Base-by-base conservation (phyloP, 2,329 filamentous ascomycete species). In the Cercospora sesami region DNA sequence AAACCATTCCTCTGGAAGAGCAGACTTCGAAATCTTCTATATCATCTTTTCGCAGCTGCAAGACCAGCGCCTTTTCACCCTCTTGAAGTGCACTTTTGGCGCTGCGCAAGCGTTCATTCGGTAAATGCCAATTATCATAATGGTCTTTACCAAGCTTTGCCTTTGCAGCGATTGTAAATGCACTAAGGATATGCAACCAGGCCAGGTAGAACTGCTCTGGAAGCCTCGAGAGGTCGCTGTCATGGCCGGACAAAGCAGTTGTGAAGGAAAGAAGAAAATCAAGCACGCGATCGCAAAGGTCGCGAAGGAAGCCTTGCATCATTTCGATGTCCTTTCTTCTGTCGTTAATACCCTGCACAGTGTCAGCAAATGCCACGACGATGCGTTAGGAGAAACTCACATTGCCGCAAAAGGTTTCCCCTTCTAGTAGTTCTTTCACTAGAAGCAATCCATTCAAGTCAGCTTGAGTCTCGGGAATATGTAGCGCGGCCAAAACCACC, bases 21-120 rank as follows among this genome's bases (percentile, higher is more conserved):
- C 65, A 69, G n/a, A 70, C 60, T 39, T 70, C 63, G 51, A 64
- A 68, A 7, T 63, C 63, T 21, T 68, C 62, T 9, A 70, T 26
- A 31, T 62, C 59, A 5, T 26, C 33, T 18, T 53, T 61, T 12
- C 68, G 45, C 16, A 70, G 63, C n/a, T 28, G 55, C 18, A 55
- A 18, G 14, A 60, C 59, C 57, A 66, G 26, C 6, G 48, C 23
- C 21, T 31, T 33, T 30, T 66, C 68, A 6, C 68, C 68, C 6
- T 26, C 45, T 16, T 61, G 18, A 18, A 70, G 53, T 21, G 60
- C 23, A 28, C 60, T 31, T 7, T 33, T 23, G 10, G 64, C 67
- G 16, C 18, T 30, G 18, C 14, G 30, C 1, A 70, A 23, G 26
- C 62, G 53, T 16, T 63, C 12, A 5, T 48, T n/a, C 16, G 65